Conservation (phyloP, 805 yeast species). For the Candida vaughaniae region DNA sequence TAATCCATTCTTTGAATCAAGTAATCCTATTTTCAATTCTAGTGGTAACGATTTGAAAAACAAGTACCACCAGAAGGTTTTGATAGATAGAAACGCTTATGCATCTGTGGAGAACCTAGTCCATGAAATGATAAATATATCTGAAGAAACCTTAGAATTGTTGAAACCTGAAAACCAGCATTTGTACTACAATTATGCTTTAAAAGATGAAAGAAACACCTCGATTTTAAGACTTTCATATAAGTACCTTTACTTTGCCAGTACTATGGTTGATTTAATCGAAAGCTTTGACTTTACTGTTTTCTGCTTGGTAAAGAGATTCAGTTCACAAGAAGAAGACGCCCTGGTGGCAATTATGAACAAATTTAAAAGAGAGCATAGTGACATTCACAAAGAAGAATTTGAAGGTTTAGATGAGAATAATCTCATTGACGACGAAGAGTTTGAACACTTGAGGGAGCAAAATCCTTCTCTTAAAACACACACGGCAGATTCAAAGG, state of each 20-base stretch:
- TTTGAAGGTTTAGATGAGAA: neutral
- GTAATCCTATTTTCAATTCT: constrained; percentile 35
- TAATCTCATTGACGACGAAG: neutral
- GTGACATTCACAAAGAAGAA: neutral
- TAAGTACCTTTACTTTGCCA: constrained; percentile 49
- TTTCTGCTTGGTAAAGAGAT: constrained; percentile 42
- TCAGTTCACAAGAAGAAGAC: constrained; percentile 19
- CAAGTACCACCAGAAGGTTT: constrained; percentile 41
- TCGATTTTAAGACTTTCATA: constrained; percentile 53
- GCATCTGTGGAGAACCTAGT: constrained; percentile 34
- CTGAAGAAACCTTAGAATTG: constrained; percentile 42
- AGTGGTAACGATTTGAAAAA: constrained; percentile 45
- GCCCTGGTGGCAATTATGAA: constrained; percentile 12
- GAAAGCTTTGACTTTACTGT: constrained; percentile 65
- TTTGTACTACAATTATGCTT: constrained; percentile 33
- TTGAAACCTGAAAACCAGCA: constrained; percentile 38
- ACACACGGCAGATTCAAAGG: neutral
- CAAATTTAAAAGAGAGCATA: constrained; percentile 5
- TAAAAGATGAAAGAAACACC: constrained; percentile 46
- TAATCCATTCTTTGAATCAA: constrained; percentile 57
- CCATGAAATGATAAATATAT: constrained; percentile 35
- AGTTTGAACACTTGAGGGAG: neutral
- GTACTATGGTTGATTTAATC: constrained; percentile 49
- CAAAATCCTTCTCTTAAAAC: neutral
- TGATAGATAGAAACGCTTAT: constrained; percentile 51